Percentiles rank a stretch among this genome's conserved stretches.
These are phyloP conservation scores for Leccinum aurantiacum DNA, from an alignment of 768 basidiomycete species.

Conservation along the genomic window DNA sequence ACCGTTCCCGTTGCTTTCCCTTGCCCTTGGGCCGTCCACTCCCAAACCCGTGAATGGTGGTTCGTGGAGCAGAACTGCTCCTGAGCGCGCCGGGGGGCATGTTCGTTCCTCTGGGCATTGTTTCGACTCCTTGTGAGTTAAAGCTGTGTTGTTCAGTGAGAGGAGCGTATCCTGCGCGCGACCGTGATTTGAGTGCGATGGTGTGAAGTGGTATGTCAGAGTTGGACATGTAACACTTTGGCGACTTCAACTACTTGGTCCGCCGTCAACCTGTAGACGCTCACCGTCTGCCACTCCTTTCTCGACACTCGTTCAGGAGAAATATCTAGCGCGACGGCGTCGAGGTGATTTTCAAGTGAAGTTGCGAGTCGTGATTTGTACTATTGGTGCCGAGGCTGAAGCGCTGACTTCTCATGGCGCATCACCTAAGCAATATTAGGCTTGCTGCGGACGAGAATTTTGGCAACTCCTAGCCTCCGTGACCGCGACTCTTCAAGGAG, in stretches of 20 bases:
- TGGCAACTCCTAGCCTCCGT: no score
- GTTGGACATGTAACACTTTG: constrained; percentile 28
- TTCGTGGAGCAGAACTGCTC: constrained; percentile 34
- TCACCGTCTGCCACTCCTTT: neutral
- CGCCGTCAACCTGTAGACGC: constrained; percentile 1
- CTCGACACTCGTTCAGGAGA: neutral
- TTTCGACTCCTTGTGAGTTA: constrained; percentile 23
- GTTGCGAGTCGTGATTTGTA: neutral
- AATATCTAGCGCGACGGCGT: neutral
- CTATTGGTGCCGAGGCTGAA: no score
- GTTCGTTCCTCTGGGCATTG: constrained; percentile 8
- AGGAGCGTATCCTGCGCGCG: constrained; percentile 48
- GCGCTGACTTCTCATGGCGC: no score
- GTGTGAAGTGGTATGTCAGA: constrained; percentile 72
- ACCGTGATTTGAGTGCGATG: constrained; percentile 48
- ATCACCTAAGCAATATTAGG: no score
- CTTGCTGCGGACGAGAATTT: no score
- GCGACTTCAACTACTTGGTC: neutral
- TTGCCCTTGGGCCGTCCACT: constrained; percentile 33
- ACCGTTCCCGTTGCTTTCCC: constrained; percentile 50
- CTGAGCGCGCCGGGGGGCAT: constrained; percentile 36
- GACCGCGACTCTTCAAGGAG: no score
- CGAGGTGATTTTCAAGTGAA: neutral
- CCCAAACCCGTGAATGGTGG: constrained; percentile 18
- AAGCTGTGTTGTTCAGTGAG: constrained; percentile 34